phyloP scores from a whole-genome alignment of 768 basidiomycete genomes.

The Psilocybe azurescens region DNA sequence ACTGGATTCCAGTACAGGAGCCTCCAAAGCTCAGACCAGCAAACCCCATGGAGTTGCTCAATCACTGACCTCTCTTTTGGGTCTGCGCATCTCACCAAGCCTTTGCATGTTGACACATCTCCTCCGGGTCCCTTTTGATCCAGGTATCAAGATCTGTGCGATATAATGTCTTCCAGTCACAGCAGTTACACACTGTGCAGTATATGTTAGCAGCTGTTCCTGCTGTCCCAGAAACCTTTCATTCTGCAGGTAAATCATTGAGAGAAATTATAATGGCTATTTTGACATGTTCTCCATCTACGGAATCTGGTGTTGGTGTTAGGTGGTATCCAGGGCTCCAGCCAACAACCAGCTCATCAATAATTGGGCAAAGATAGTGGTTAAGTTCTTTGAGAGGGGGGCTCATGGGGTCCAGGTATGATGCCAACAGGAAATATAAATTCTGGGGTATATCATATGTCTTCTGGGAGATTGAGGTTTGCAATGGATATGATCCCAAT shows the following conservation, averaged over 20 bases:
- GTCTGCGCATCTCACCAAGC: not conserved
- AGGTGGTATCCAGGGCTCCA: constrained; percentile 10
- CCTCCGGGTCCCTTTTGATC: not conserved
- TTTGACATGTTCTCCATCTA: constrained; percentile 1
- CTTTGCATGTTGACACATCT: not conserved
- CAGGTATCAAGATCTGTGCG: not conserved
- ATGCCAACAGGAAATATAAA: constrained; percentile 24
- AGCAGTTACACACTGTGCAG: constrained; percentile 11
- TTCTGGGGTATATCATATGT: constrained; percentile 12
- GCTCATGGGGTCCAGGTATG: constrained; percentile 35
- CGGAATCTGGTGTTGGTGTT: constrained; percentile 13
- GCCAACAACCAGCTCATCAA: not conserved
- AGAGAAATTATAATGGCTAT: constrained; percentile 8
- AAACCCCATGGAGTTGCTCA: constrained; percentile 2
- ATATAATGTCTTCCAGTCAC: not conserved
- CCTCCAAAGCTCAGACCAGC: constrained; percentile 20
- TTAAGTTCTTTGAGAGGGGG: constrained; percentile 32
- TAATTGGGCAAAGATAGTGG: constrained; percentile 23
- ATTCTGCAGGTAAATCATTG: constrained; percentile 19
- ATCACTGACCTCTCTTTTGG: not conserved
- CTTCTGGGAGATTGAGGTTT: constrained; percentile 14
- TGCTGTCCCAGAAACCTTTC: constrained; percentile 6
- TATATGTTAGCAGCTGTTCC: not conserved
- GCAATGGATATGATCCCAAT: constrained; percentile 7
- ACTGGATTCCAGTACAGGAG: constrained; percentile 25